A percentile compares a stretch with the other conserved stretches of the same genome.
Evolutionary conservation across 192 early-diverging fungal genomes (phyloP).

Genomic region (Dissophora globulifera): DNA sequence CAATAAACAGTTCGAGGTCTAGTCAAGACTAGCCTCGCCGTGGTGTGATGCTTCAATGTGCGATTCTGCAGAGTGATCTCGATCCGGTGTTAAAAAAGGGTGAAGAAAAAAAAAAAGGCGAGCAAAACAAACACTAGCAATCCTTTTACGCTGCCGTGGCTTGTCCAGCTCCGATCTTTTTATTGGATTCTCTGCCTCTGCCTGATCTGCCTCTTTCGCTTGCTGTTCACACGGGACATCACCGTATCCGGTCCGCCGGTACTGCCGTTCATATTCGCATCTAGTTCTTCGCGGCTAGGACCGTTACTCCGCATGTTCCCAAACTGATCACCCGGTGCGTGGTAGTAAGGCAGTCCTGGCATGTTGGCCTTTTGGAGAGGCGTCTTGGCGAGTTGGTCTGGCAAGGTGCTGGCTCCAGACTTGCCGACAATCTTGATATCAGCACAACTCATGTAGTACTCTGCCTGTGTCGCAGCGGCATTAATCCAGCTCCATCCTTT

Average conservation of each 20-base stretch:
- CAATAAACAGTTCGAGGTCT: constrained; percentile 47
- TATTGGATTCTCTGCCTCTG: too few species aligned
- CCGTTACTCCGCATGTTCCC: constrained; percentile 35
- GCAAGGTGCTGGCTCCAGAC: constrained; percentile 32
- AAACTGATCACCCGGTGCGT: constrained; percentile 27
- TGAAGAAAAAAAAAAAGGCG: constrained; percentile 44
- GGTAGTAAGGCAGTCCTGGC: constrained; percentile 37
- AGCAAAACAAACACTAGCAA: constrained; percentile 11
- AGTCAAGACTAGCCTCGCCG: constrained; percentile 27
- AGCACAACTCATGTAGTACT: constrained; percentile 83
- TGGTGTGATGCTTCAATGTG: constrained; percentile 55
- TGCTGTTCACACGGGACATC: neutral
- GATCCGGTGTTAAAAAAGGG: too few species aligned
- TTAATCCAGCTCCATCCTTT: constrained; percentile 78
- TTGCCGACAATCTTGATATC: constrained; percentile 70
- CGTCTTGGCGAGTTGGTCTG: constrained; percentile 24
- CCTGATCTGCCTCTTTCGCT: constrained; percentile 8
- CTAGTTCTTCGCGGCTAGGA: constrained; percentile 12
- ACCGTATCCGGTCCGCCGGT: constrained; percentile 16
- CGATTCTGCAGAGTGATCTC: constrained; percentile 54
- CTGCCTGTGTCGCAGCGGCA: constrained; percentile 70
- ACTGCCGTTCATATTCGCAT: constrained; percentile 17
- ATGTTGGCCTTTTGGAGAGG: constrained; percentile 37
- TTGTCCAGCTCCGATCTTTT: too few species aligned
- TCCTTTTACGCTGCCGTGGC: neutral